A percentile compares a stretch with the other conserved stretches of the same genome.
phyloP scores from a whole-genome alignment of 2,329 filamentous ascomycete genomes.

The Myriosclerotinia curreyana region DNA sequence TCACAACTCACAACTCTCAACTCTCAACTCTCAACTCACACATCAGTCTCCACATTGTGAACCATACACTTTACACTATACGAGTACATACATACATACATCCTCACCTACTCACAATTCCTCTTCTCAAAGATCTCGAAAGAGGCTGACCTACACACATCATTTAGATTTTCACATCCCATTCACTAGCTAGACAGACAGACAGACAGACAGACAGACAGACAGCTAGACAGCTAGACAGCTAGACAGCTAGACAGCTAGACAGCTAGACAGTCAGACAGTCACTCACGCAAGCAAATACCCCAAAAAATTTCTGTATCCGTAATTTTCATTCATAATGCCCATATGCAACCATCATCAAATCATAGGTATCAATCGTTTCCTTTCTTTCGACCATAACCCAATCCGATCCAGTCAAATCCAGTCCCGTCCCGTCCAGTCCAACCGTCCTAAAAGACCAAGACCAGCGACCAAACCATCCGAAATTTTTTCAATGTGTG shows the following conservation, averaged over 20 bases:
- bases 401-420: slow-evolving; percentile 6
- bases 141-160: too few relatives aligned
- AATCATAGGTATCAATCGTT: slow-evolving; percentile 15
- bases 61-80: too few relatives aligned
- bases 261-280: not conserved
- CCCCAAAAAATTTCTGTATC: not conserved
- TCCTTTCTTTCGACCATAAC: slow-evolving; percentile 8
- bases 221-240: not conserved
- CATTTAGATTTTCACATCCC: not conserved
- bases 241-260: not conserved
- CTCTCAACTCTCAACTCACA: too few relatives aligned
- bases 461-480: slow-evolving; percentile 19
- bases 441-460: slow-evolving; percentile 17
- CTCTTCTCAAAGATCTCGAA: too few relatives aligned
- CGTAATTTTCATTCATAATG: slow-evolving; percentile 19
- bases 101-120: too few relatives aligned
- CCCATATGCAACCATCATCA: slow-evolving; percentile 20
- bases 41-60: too few relatives aligned
- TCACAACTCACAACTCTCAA: too few relatives aligned
- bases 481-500: slow-evolving; percentile 18
- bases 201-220: not conserved
- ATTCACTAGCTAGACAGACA: not conserved
- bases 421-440: not conserved
- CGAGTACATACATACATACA: too few relatives aligned
- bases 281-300: not conserved